Conservation (phyloP, 2,329 filamentous ascomycete species). For the Fusarium penzigii region DNA sequence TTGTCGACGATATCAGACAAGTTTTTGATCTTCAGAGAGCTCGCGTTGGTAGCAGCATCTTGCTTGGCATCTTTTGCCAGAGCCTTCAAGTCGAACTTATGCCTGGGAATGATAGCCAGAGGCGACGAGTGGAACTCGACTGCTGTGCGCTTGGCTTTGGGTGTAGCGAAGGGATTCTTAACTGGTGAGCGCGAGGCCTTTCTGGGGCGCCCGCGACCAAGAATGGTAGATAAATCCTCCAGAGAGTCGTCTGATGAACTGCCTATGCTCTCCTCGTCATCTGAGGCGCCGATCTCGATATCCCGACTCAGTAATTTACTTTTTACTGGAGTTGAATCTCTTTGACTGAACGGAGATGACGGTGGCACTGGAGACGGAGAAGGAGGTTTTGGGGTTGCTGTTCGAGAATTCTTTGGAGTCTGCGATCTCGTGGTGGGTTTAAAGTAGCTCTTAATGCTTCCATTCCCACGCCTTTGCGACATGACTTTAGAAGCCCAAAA, state of each 20-base stretch:
- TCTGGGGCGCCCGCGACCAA: constrained; percentile 29
- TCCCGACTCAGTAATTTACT: constrained; percentile 43
- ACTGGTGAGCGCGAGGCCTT: constrained; percentile 16
- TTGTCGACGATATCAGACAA: constrained; percentile 25
- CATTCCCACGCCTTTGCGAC: constrained; percentile 30
- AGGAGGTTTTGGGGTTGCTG: constrained; percentile 4
- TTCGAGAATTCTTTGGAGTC: constrained; percentile 11
- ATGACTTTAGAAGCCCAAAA: constrained; percentile 8
- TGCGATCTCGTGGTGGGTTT: constrained; percentile 29
- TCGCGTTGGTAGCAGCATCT: constrained; percentile 61
- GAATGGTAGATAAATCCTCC: constrained; percentile 46
- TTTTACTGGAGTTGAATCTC: constrained; percentile 27
- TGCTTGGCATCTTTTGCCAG: constrained; percentile 60
- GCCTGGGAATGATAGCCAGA: constrained; percentile 52
- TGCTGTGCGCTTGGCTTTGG: constrained; percentile 49
- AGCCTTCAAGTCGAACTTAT: constrained; percentile 64
- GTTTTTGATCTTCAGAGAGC: constrained; percentile 46
- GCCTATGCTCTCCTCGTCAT: constrained; percentile 67
- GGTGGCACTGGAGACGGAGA: constrained; percentile 21
- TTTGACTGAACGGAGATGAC: constrained; percentile 28
- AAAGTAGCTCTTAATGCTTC: constrained; percentile 42
- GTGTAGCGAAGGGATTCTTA: constrained; percentile 39
- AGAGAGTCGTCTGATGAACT: constrained; percentile 58
- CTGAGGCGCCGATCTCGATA: constrained; percentile 67
- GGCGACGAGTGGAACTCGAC: constrained; percentile 47